Evolutionary conservation across 257 asterid genomes (phyloP).

Genomic region (Coffea canephora): DNA sequence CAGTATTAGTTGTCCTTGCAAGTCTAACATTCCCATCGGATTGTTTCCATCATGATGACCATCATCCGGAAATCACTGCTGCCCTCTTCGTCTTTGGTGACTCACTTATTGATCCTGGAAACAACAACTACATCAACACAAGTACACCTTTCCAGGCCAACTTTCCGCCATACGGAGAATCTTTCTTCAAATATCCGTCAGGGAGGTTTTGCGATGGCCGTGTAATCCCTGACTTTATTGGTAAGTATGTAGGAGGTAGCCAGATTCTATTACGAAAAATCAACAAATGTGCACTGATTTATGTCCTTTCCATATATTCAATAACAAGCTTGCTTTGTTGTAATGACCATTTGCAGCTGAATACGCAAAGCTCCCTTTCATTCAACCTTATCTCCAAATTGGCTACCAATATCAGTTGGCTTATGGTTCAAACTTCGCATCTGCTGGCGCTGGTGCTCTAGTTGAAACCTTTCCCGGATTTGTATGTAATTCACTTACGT

Average conservation of each 20-base stretch:
- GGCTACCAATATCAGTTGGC: conserved; percentile 20
- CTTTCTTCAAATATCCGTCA: conserved; percentile 31
- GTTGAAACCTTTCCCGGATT: conserved; percentile 42
- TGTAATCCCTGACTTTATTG: conserved; percentile 49
- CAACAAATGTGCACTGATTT: too few species aligned
- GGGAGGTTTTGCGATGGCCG: conserved; percentile 80
- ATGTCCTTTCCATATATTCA: too few species aligned
- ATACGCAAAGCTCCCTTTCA: conserved; percentile 42
- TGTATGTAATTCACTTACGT: conserved; percentile 20
- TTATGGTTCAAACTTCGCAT: conserved; percentile 24
- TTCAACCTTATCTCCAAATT: conserved; percentile 41
- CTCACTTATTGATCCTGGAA: conserved; percentile 58
- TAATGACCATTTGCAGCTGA: conserved; percentile 32
- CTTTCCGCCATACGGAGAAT: conserved; percentile 54
- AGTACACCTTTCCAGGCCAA: conserved; percentile 52
- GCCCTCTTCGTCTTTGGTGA: conserved; percentile 59
- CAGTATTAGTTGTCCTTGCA: neutral
- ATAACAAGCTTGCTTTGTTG: too few species aligned
- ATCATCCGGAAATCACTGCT: neutral
- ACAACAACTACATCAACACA: conserved; percentile 31
- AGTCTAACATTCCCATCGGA: neutral
- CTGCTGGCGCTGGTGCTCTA: conserved; percentile 55
- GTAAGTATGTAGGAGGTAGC: conserved; percentile 17
- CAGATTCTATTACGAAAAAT: too few species aligned
- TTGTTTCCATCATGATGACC: neutral